Conservation (phyloP, 148 eudicot genomes). For the Heliosperma pusillum region DNA sequence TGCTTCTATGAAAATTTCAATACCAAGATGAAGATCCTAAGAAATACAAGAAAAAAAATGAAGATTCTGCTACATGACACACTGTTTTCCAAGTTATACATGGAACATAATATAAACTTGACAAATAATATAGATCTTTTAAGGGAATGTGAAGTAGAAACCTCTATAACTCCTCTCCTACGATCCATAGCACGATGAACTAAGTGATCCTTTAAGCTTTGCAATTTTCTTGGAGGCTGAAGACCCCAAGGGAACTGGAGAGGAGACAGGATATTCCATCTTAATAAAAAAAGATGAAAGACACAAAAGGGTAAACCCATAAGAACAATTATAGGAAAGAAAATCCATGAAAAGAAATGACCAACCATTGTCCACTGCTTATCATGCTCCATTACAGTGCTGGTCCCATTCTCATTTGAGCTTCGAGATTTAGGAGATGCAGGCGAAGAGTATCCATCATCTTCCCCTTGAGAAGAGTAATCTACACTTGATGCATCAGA, state of each 20-base stretch:
- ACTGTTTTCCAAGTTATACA: neutral
- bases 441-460: constrained; percentile 50
- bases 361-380: constrained; percentile 48
- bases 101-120: neutral
- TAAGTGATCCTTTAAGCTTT: constrained; percentile 58
- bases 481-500: constrained; percentile 68
- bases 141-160: constrained; percentile 18
- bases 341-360: constrained; percentile 51
- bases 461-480: constrained; percentile 57
- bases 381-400: constrained; percentile 49
- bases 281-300: constrained; percentile 32
- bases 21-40: constrained; percentile 86
- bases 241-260: constrained; percentile 23
- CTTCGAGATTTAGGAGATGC: constrained; percentile 66
- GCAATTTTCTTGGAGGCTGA: constrained; percentile 43
- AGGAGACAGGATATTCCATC: constrained; percentile 30
- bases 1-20: constrained; percentile 77
- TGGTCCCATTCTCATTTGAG: constrained; percentile 50
- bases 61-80: constrained; percentile 1
- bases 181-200: constrained; percentile 85
- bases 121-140: neutral
- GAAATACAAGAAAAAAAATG: neutral
- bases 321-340: constrained; percentile 57
- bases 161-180: constrained; percentile 96
- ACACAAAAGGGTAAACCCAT: constrained; percentile 55